These are phyloP conservation scores for Mycena rebaudengoi DNA, from an alignment of 768 basidiomycete genomes.

Conservation along the genomic window DNA sequence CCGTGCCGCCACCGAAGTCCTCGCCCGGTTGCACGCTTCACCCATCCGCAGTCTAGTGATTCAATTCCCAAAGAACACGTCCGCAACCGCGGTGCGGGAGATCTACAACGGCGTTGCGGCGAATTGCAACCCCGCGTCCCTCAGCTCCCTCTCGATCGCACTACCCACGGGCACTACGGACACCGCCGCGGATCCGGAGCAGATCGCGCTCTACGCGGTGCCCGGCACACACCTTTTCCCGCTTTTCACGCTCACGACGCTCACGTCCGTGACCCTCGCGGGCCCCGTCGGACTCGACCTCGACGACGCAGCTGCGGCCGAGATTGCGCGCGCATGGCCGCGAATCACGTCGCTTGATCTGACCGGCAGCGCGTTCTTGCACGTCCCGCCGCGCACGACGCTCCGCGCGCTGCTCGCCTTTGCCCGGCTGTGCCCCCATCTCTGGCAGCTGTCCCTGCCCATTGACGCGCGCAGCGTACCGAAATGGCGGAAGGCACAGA, in stretches of 20 bases:
- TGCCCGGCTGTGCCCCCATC: conserved; percentile 12
- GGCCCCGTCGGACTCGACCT: conserved; percentile 11
- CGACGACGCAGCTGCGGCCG: not conserved
- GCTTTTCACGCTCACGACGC: conserved; percentile 5
- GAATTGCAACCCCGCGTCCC: not conserved
- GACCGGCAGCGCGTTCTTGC: not conserved
- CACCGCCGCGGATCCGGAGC: not conserved
- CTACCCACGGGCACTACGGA: not conserved
- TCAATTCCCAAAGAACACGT: not conserved
- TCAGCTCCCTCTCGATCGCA: not conserved
- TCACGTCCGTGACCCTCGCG: conserved; percentile 3
- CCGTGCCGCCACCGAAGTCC: conserved; percentile 2
- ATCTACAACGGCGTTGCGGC: not conserved
- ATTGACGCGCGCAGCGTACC: conserved; percentile 1
- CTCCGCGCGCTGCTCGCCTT: conserved; percentile 12
- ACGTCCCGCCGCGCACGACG: conserved; percentile 2
- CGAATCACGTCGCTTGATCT: not conserved
- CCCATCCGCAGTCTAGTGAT: conserved; percentile 4
- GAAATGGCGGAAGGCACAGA: not conserved
- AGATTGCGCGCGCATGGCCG: conserved; percentile 16
- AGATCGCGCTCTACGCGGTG: conserved; percentile 4
- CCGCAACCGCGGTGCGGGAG: not conserved
- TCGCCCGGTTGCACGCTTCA: conserved; percentile 6
- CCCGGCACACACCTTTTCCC: conserved; percentile 2
- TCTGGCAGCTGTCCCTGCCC: not conserved